Evolutionary conservation across 2,329 filamentous ascomycete species (phyloP).

Genomic region (Diaporthe aspalathi): DNA sequence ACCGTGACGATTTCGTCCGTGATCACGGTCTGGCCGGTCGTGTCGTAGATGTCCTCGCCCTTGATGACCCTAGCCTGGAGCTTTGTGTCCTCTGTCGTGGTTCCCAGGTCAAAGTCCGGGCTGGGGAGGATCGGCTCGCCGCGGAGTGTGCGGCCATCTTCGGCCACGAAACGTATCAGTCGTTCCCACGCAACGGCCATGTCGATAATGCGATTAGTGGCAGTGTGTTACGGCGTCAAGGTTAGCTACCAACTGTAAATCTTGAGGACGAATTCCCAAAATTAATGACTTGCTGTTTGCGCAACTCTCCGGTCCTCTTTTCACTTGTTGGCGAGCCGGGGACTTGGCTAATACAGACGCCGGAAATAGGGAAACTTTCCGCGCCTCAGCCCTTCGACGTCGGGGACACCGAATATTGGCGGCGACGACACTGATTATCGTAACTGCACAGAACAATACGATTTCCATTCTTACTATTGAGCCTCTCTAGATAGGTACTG

Average conservation of each 20-base stretch:
- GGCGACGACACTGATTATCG: neutral
- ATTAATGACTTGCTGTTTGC: neutral
- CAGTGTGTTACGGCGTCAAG: neutral
- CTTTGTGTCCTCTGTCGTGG: conserved; percentile 56
- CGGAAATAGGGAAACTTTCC: conserved; percentile 11
- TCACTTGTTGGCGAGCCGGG: neutral
- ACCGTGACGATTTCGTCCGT: conserved; percentile 66
- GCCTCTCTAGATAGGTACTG: no score
- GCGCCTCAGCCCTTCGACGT: neutral
- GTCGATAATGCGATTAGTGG: neutral
- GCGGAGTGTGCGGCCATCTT: conserved; percentile 60
- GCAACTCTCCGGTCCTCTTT: neutral
- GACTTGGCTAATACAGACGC: neutral
- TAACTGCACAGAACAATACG: no score
- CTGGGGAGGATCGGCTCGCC: conserved; percentile 63
- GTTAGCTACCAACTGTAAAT: neutral
- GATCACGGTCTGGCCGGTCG: conserved; percentile 57
- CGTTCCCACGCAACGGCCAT: conserved; percentile 59
- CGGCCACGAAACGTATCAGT: conserved; percentile 65
- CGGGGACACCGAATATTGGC: neutral
- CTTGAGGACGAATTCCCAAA: no score
- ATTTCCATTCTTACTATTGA: no score
- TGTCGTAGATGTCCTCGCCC: conserved; percentile 62
- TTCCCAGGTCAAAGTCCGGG: conserved; percentile 60
- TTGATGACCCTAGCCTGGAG: conserved; percentile 64